phyloP scores from a whole-genome alignment of 177 flowering plant genomes.

The Tripterygium wilfordii region DNA sequence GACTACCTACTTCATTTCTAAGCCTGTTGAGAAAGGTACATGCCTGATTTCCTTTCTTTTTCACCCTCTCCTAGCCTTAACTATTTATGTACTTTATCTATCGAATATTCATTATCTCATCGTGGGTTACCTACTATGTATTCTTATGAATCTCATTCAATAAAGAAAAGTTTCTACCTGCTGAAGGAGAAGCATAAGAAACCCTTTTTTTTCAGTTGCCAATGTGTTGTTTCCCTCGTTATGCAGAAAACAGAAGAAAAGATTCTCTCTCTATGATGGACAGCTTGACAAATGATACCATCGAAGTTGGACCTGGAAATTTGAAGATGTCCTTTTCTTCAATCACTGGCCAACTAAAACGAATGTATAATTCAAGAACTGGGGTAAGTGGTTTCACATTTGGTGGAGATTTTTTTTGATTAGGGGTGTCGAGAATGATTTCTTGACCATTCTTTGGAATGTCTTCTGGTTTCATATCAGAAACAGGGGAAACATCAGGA shows the following conservation, averaged over 20 bases:
- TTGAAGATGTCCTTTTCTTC: slow-evolving; percentile 69
- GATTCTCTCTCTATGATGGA: slow-evolving; percentile 18
- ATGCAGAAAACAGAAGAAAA: slow-evolving; percentile 24
- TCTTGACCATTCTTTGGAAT: no score
- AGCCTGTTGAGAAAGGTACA: slow-evolving; percentile 35
- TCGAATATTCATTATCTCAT: no score
- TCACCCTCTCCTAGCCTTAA: neutral
- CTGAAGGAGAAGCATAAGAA: no score
- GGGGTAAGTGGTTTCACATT: slow-evolving; percentile 45
- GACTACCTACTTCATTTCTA: slow-evolving; percentile 78
- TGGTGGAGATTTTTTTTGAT: neutral
- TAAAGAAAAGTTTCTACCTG: neutral
- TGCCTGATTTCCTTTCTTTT: neutral
- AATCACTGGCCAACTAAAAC: slow-evolving; percentile 56
- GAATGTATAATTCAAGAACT: slow-evolving; percentile 54
- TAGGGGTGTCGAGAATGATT: neutral
- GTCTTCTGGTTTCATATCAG: no score
- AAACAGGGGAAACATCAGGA: no score
- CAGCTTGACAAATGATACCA: slow-evolving; percentile 32
- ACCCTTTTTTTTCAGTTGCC: no score
- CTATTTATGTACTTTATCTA: neutral
- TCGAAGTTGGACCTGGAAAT: slow-evolving; percentile 76
- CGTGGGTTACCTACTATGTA: no score
- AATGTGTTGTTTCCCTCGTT: neutral
- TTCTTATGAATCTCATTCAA: no score